Conservation (phyloP, 176 grass and related monocot species). For the Oryza rufipogon region DNA sequence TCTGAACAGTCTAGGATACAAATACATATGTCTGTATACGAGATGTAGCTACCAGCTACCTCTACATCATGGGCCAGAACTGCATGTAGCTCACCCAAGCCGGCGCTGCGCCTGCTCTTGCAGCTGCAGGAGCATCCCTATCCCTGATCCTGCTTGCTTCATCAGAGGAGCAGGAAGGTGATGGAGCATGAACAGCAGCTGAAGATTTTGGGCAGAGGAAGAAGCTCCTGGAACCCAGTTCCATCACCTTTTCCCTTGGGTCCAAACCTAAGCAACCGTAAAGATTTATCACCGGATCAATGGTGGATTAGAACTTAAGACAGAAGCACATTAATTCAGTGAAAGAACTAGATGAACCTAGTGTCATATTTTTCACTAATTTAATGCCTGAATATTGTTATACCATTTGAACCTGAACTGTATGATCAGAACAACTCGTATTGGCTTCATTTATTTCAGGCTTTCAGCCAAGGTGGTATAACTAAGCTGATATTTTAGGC, state of each 20-base stretch:
- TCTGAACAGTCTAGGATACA: background rate
- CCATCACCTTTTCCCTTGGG: conserved; percentile 66
- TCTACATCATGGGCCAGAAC: conserved; percentile 56
- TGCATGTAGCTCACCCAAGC: conserved; percentile 56
- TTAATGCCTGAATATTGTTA: background rate
- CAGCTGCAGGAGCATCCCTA: background rate
- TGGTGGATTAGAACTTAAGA: background rate
- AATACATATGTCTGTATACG: background rate
- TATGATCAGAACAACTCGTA: too few species aligned
- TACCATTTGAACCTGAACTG: background rate
- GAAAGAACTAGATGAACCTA: background rate
- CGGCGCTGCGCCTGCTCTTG: conserved; percentile 16
- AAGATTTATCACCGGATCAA: background rate
- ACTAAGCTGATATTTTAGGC: background rate
- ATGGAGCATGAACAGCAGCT: conserved; percentile 6
- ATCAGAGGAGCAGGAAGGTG: conserved; percentile 45
- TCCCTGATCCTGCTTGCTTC: conserved; percentile 29
- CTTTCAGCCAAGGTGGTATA: too few species aligned
- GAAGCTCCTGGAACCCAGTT: conserved; percentile 90
- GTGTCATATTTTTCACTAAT: background rate
- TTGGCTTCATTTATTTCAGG: background rate
- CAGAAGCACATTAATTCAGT: background rate
- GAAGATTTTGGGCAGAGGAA: conserved; percentile 75
- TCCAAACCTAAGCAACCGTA: conserved; percentile 56
- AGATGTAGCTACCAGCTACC: background rate